phyloP scores from a whole-genome alignment of 495 filamentous ascomycete genomes.

The Rhypophila decipiens region DNA sequence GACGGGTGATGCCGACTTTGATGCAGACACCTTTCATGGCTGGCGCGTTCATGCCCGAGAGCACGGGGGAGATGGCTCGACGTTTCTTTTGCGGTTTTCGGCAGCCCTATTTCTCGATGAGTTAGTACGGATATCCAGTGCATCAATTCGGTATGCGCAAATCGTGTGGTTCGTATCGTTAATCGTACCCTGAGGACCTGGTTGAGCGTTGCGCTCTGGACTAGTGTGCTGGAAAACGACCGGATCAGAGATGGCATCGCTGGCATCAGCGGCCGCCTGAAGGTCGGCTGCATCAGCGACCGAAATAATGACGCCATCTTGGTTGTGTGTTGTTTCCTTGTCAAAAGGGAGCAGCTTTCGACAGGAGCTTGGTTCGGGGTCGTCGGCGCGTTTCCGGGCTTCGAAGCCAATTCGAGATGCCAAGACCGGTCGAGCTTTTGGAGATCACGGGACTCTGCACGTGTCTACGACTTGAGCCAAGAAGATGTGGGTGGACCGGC shows the following conservation, averaged over 20 bases:
- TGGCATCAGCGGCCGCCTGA: constrained; percentile 16
- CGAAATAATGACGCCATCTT: constrained; percentile 26
- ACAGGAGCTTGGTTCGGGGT: constrained; percentile 2
- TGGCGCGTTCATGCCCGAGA: constrained; percentile 60
- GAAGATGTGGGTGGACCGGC: not conserved
- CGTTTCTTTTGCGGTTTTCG: constrained; percentile 69
- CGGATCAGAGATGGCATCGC: constrained; percentile 11
- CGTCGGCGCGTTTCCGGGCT: not conserved
- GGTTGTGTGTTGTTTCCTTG: not conserved
- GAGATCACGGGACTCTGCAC: constrained; percentile 14
- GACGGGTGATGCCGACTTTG: constrained; percentile 83
- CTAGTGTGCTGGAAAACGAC: constrained; percentile 44
- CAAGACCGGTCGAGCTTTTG: constrained; percentile 7
- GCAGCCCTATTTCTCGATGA: constrained; percentile 49
- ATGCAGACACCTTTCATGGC: constrained; percentile 93
- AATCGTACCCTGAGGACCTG: constrained; percentile 51
- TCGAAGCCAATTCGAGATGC: not conserved
- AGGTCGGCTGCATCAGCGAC: constrained; percentile 17
- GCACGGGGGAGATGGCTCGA: constrained; percentile 77
- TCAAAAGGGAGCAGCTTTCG: too few species aligned
- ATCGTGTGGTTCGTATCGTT: too few species aligned
- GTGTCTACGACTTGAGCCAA: constrained; percentile 3
- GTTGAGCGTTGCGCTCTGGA: constrained; percentile 52
- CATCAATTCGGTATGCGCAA: constrained; percentile 8
- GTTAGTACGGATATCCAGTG: not conserved